These are phyloP conservation scores for Rhynchosporium graminicola DNA, from an alignment of 2,329 filamentous ascomycete genomes.

Conservation along the genomic window DNA sequence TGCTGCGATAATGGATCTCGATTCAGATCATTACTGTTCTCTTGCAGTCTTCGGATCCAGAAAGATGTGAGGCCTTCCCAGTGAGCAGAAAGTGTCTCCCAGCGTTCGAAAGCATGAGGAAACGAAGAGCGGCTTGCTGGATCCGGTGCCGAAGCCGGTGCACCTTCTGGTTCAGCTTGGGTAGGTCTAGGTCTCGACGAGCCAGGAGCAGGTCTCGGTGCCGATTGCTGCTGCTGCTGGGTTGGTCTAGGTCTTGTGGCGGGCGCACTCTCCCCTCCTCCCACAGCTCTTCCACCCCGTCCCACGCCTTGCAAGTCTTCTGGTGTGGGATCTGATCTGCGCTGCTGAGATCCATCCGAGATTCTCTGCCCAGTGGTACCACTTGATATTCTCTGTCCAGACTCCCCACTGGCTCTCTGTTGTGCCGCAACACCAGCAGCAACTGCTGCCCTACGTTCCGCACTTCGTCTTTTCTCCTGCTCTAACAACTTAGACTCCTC, in stretches of 20 bases:
- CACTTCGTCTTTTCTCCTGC: slow-evolving; percentile 54
- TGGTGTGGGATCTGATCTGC: slow-evolving; percentile 32
- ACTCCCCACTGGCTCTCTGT: slow-evolving; percentile 30
- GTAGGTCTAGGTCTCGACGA: slow-evolving; percentile 23
- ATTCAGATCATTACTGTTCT: slow-evolving; percentile 83
- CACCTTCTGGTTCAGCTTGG: slow-evolving; percentile 19
- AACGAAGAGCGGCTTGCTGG: slow-evolving; percentile 64
- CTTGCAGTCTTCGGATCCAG: slow-evolving; percentile 91
- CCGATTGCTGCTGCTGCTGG: slow-evolving; percentile 30
- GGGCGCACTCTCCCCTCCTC: slow-evolving; percentile 36
- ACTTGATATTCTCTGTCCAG: slow-evolving; percentile 27
- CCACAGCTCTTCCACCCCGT: slow-evolving; percentile 33
- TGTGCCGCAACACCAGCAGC: slow-evolving; percentile 50
- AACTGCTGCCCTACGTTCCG: slow-evolving; percentile 61
- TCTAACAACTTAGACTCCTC: slow-evolving; percentile 56
- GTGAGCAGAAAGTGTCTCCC: slow-evolving; percentile 94
- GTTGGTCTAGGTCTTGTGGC: slow-evolving; percentile 36
- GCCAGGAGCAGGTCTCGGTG: slow-evolving; percentile 28
- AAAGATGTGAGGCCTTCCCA: slow-evolving; percentile 98
- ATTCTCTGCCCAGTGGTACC: slow-evolving; percentile 34
- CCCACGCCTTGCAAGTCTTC: slow-evolving; percentile 35
- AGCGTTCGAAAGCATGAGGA: slow-evolving; percentile 94
- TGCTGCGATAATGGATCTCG: slow-evolving; percentile 83
- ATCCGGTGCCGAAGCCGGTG: slow-evolving; percentile 17
- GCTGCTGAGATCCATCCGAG: slow-evolving; percentile 39